Percentiles rank a stretch among this genome's conserved stretches.
phyloP scores from a whole-genome alignment of 352 stramenopile genomes.

The Blastocystis sp. region DNA sequence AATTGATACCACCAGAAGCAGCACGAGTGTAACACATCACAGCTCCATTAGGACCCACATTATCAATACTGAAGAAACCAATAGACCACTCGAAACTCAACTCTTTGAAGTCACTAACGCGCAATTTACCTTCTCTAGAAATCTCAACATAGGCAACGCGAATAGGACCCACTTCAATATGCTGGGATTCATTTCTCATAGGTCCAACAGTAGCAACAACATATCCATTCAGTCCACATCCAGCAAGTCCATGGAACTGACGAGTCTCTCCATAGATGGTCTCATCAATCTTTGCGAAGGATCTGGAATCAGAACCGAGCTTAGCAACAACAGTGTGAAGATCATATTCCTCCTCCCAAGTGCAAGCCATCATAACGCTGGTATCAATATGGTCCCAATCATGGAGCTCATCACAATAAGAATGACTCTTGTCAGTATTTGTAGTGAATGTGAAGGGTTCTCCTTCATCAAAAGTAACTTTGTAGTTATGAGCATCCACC shows the following conservation, averaged over 20 bases:
- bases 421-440: background rate
- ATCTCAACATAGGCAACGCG: background rate
- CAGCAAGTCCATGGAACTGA: slow-evolving; percentile 49
- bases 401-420: background rate
- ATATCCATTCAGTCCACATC: slow-evolving; percentile 15
- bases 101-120: background rate
- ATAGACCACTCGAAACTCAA: background rate
- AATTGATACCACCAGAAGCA: slow-evolving; percentile 27
- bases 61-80: slow-evolving; percentile 42
- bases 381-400: background rate
- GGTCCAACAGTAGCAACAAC: slow-evolving; percentile 12
- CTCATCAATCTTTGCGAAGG: background rate
- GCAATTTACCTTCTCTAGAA: background rate
- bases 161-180: background rate
- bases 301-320: background rate
- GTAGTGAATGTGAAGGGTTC: background rate
- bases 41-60: background rate
- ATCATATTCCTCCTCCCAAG: background rate
- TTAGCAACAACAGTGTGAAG: background rate
- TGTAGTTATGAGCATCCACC: background rate
- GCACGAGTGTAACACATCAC: slow-evolving; percentile 58
- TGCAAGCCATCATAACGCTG: background rate
- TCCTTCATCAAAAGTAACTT: background rate
- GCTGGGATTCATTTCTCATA: background rate
- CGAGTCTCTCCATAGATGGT: background rate